Evolutionary conservation across 164 flowering plant genomes (phyloP), one percentile per base, ranked within the genome.

Genomic region (Umbilicus rupestris): DNA sequence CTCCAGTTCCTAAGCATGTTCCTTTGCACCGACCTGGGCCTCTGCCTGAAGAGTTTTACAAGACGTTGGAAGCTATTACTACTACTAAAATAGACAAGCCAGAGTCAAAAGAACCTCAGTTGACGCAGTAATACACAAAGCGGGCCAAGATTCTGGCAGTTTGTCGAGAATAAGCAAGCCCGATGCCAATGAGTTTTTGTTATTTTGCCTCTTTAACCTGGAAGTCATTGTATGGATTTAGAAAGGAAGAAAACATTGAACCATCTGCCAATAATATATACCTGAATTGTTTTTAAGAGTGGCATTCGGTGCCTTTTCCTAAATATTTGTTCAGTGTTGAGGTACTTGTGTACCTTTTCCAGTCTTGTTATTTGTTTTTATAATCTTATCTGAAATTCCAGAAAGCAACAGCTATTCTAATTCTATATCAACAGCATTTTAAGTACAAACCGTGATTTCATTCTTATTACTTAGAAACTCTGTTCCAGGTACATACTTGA

Each of bases 21-120:
- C 98, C 98, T 39, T 77, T 62, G 68, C 97, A 90, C 71, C 86
- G 88, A 66, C 96, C 97, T 39, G 83, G 84, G 60, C 96, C 96
- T 47, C 87, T 91, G 9, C 97, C 98, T 2, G 86, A 78, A 68
- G 98, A 91, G 76, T 94, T 91, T 79, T 84, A 80, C 71, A 81
- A 85, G 76, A 87, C 97, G 14, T 71, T 90, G 67, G 86, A 89
- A 67, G 86, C 83, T 31, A 71, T 83, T 57, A 57, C 73, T 60
- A 59, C 80, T 16, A 3, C 14, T 42, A 63, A 73, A 35, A 78
- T 70, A 52, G 81, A 75, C 24, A 74, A 66, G 45, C 78, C 89
- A 30, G 55, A 47, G 24, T 47, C 55, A 47, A 47, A 47, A 3
- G 55, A 47, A n/a, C 55, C 55, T 47, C 22, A 47, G 55, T 12